These are phyloP conservation scores for Rhododendron griersonianum DNA, from an alignment of 148 eudicot species.

Conservation along the genomic window DNA sequence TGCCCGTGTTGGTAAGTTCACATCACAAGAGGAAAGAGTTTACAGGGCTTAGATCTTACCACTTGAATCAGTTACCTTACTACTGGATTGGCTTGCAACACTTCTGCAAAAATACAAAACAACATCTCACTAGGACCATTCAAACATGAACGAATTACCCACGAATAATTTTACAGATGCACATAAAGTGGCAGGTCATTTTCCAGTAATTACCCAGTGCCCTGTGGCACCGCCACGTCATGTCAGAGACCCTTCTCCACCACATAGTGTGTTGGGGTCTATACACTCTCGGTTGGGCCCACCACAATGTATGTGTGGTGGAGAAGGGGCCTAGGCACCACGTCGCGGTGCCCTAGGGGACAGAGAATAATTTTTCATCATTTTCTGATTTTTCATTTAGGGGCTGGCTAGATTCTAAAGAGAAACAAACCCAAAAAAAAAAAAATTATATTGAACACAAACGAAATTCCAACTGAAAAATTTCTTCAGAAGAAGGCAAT, in stretches of 20 bases:
- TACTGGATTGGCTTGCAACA: conserved; percentile 24
- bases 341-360: no score
- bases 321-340: no score
- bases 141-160: neutral
- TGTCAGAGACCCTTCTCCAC: no score
- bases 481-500: neutral
- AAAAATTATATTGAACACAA: neutral
- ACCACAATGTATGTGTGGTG: no score
- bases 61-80: conserved; percentile 21
- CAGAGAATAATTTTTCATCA: no score
- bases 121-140: neutral
- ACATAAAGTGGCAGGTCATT: neutral
- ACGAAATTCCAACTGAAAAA: neutral
- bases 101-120: conserved; percentile 39
- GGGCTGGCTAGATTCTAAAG: neutral
- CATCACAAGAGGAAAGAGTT: neutral
- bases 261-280: no score
- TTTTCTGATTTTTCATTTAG: no score
- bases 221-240: no score
- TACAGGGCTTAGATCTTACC: conserved; percentile 44
- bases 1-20: neutral
- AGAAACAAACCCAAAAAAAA: neutral
- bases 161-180: neutral
- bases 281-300: no score
- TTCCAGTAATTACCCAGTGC: no score